These are phyloP conservation scores for Fusarium hainanense DNA, from an alignment of 2,329 filamentous ascomycete genomes.

Conservation along the genomic window DNA sequence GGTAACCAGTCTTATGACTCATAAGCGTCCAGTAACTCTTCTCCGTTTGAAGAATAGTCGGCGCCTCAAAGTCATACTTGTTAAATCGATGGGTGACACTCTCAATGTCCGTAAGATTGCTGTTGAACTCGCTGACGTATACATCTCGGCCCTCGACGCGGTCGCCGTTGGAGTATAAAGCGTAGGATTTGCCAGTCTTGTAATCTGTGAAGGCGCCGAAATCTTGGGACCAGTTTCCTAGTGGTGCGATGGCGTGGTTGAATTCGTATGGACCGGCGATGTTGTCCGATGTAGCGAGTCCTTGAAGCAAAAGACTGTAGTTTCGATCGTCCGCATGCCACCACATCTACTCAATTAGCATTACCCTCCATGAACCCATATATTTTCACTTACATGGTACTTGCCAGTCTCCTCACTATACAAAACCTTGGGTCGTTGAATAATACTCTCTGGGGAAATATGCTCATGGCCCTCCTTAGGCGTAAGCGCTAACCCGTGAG, in stretches of 20 bases:
- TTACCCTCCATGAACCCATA: no score
- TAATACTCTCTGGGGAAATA: slow-evolving; percentile 66
- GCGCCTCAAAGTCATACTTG: slow-evolving; percentile 70
- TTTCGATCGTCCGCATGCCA: slow-evolving; percentile 70
- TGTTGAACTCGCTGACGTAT: slow-evolving; percentile 66
- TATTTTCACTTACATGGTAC: slow-evolving; percentile 60
- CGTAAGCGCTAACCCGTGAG: slow-evolving; percentile 65
- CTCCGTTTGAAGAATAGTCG: slow-evolving; percentile 69
- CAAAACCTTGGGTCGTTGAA: slow-evolving; percentile 71
- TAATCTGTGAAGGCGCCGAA: slow-evolving; percentile 71
- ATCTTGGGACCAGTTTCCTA: slow-evolving; percentile 72
- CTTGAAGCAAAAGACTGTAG: slow-evolving; percentile 67
- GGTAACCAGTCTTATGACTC: slow-evolving; percentile 72
- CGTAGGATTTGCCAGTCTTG: slow-evolving; percentile 66
- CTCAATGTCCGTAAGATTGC: slow-evolving; percentile 62
- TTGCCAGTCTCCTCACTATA: slow-evolving; percentile 65
- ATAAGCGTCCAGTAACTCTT: slow-evolving; percentile 69
- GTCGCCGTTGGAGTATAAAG: slow-evolving; percentile 70
- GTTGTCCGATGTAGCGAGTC: slow-evolving; percentile 63
- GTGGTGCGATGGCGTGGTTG: slow-evolving; percentile 63
- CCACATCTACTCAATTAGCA: slow-evolving; percentile 58
- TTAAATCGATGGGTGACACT: slow-evolving; percentile 65
- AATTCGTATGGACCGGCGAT: slow-evolving; percentile 66
- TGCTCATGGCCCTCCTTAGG: slow-evolving; percentile 65
- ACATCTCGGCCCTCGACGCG: slow-evolving; percentile 65